Percentiles rank a stretch among this genome's conserved stretches.
Conservation (phyloP, 768 basidiomycete species). For the Pholiota microspora region DNA sequence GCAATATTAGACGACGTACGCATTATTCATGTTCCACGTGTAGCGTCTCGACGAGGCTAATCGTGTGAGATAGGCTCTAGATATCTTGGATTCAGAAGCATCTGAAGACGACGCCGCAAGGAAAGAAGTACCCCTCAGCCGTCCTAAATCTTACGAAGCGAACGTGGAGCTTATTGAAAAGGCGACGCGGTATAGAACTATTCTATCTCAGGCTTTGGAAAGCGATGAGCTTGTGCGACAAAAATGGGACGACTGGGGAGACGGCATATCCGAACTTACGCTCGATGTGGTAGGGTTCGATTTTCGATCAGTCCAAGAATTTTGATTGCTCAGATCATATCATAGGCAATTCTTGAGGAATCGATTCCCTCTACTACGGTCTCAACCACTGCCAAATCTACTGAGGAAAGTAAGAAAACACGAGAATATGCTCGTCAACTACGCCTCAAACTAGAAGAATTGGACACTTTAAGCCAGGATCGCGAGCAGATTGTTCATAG, state of each 20-base stretch:
- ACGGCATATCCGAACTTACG: constrained; percentile 65
- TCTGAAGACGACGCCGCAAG: constrained; percentile 78
- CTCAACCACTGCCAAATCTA: constrained; percentile 22
- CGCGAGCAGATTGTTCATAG: constrained; percentile 63
- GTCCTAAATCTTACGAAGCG: constrained; percentile 75
- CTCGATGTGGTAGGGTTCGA: constrained; percentile 52
- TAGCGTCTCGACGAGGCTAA: not conserved
- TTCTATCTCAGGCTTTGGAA: constrained; percentile 66
- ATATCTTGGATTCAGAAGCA: constrained; percentile 87
- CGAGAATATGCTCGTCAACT: constrained; percentile 67
- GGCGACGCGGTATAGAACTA: constrained; percentile 66
- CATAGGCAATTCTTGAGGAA: constrained; percentile 61
- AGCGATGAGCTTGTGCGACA: constrained; percentile 76
- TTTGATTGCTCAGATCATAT: not conserved
- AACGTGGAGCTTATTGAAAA: constrained; percentile 73
- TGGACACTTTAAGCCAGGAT: constrained; percentile 67
- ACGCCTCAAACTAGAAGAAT: constrained; percentile 71
- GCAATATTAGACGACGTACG: constrained; percentile 74
- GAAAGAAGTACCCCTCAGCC: constrained; percentile 42
- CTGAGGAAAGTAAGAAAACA: constrained; percentile 42
- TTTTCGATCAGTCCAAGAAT: constrained; percentile 11
- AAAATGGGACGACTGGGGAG: constrained; percentile 91
- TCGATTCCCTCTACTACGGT: constrained; percentile 67
- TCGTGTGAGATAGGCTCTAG: constrained; percentile 60
- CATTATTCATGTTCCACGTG: not conserved